A percentile compares a stretch with the other conserved stretches of the same genome.
Conservation (phyloP, 2,329 filamentous ascomycete species). For the Xylaria sp. region DNA sequence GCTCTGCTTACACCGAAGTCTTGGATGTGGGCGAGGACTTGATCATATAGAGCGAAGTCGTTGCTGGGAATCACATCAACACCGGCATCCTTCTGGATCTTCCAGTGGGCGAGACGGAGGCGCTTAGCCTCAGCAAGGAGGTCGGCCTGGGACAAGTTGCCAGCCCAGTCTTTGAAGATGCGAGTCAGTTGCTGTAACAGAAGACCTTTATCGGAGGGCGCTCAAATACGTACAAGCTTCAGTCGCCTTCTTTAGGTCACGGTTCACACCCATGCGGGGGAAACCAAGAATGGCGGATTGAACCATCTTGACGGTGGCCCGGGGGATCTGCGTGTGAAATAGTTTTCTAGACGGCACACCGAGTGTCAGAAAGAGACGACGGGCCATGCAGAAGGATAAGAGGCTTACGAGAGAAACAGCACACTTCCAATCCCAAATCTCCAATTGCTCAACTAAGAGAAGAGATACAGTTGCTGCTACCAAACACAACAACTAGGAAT, state of each 20-base stretch:
- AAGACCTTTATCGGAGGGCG: slow-evolving; percentile 5
- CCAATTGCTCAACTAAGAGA: slow-evolving; percentile 26
- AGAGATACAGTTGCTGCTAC: slow-evolving; percentile 25
- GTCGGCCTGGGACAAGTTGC: slow-evolving; percentile 90
- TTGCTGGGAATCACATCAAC: slow-evolving; percentile 99
- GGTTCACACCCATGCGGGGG: slow-evolving; percentile 96
- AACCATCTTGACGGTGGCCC: slow-evolving; percentile 59
- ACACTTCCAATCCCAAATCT: slow-evolving; percentile 37
- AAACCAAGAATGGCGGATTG: slow-evolving; percentile 89
- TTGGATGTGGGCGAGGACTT: slow-evolving; percentile 97
- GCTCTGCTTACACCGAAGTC: slow-evolving; percentile 80
- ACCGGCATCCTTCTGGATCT: slow-evolving; percentile 98
- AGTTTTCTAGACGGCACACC: slow-evolving; percentile 30
- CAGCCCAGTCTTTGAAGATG: slow-evolving; percentile 73
- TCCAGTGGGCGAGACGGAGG: slow-evolving; percentile 96
- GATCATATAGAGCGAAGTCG: slow-evolving; percentile 99
- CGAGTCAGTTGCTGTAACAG: slow-evolving; percentile 27
- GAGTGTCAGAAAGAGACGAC: slow-evolving; percentile 15
- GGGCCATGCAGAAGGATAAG: not conserved
- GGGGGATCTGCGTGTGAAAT: slow-evolving; percentile 30
- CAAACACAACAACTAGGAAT: slow-evolving; percentile 29
- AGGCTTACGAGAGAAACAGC: slow-evolving; percentile 35
- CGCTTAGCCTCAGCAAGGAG: slow-evolving; percentile 95
- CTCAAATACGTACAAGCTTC: slow-evolving; percentile 72
- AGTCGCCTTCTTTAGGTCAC: slow-evolving; percentile 99